Evolutionary conservation across 2,329 filamentous ascomycete genomes (phyloP), one percentile per base, ranked within the genome.

Genomic region (Fusarium sp.): DNA sequence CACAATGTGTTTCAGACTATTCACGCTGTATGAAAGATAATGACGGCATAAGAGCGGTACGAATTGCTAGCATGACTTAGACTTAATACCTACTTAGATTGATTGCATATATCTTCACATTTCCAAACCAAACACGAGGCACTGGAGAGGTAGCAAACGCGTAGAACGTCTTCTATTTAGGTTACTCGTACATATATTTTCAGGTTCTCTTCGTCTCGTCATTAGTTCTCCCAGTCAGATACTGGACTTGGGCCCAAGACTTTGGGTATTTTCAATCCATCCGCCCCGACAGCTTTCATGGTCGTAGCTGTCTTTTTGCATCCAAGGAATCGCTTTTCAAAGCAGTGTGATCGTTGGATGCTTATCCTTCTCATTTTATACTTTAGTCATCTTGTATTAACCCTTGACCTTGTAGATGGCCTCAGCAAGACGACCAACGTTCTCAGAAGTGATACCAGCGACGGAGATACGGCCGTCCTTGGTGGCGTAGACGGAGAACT

Each of bases 401-500:
- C 92, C 91, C 83, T 92, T 94, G 81, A 96, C 89, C 85, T 94
- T 93, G 87, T 90, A 94, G 83, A 96, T 95, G 80, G 92, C 88
- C 87, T 95, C 91, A 68, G 93, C 93, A 70, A 96, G 89, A 74
- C 92, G 91, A 78, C 91, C 91, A 67, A 95, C 93, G 79, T 95
- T 95, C 76, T 87, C 92, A 74, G 84, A 89, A 56, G 93, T 96
- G 83, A 96, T 95, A 76, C 93, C 93, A 49, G 93, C 93, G 60
- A 96, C 93, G 50, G 92, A 94, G 82, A 96, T 96, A 80, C 93
- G 90, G 77, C 93, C 93, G 80, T 96, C 93, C 87, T 94, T 96
- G 84, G 96, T 98, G 75, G 95, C 95, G 82, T 99, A 99, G 78
- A 99, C 95, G 68, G 94, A 97, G 89, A 96, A 94, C 87, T 98